Conservation (phyloP, 2,329 filamentous ascomycete genomes). For the Pyricularia pennisetigena region DNA sequence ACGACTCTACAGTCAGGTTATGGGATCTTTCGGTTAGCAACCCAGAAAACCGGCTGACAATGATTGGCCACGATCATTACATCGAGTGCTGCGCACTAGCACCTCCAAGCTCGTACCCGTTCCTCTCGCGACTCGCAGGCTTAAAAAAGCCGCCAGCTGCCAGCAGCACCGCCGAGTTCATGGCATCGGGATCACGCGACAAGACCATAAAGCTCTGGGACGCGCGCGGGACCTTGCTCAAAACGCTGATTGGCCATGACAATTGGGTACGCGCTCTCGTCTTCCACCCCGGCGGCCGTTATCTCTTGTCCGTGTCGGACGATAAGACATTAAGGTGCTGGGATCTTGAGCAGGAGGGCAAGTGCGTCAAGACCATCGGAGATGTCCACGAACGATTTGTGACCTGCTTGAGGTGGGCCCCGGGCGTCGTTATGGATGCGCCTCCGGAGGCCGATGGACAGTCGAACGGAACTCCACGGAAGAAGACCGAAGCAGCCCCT, state of each 20-base stretch:
- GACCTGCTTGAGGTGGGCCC: conserved; percentile 80
- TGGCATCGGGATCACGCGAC: conserved; percentile 82
- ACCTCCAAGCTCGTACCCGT: conserved; percentile 65
- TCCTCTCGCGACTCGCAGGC: conserved; percentile 68
- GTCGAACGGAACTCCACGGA: conserved; percentile 26
- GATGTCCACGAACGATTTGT: conserved; percentile 80
- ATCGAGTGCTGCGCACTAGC: conserved; percentile 83
- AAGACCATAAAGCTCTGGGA: conserved; percentile 91
- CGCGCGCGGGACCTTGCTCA: conserved; percentile 71
- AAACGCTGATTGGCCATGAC: conserved; percentile 78
- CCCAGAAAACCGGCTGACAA: conserved; percentile 65
- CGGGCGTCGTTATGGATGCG: conserved; percentile 56
- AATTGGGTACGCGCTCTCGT: conserved; percentile 85
- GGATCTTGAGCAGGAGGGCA: conserved; percentile 85
- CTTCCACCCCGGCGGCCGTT: conserved; percentile 89
- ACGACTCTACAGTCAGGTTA: conserved; percentile 71
- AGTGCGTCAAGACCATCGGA: conserved; percentile 69
- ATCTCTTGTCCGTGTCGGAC: conserved; percentile 74
- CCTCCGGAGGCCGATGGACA: conserved; percentile 18
- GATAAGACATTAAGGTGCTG: conserved; percentile 91
- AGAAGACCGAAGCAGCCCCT: conserved; percentile 35
- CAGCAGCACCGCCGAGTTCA: conserved; percentile 71
- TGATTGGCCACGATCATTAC: conserved; percentile 79
- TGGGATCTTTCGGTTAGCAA: conserved; percentile 70
- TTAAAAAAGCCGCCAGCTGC: conserved; percentile 71